Evolutionary conservation across 2,329 filamentous ascomycete genomes (phyloP).

Genomic region (Pseudocercospora cruenta): DNA sequence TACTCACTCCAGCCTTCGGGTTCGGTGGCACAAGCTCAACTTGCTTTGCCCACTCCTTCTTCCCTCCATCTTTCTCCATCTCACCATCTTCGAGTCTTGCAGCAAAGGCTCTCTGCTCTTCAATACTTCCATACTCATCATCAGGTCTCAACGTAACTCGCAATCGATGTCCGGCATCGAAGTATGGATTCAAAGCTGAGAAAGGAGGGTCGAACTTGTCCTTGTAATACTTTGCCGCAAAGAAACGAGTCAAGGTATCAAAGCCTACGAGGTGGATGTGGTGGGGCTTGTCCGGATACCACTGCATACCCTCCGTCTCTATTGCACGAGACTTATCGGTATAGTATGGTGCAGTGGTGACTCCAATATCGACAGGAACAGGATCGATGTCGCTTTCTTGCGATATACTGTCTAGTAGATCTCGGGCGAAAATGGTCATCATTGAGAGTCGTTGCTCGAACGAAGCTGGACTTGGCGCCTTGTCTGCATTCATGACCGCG

Average conservation of each 20-base stretch:
- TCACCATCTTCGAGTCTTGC: constrained; percentile 50
- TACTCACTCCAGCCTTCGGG: constrained; percentile 55
- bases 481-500: constrained; percentile 68
- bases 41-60: constrained; percentile 60
- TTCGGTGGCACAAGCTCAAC: constrained; percentile 63
- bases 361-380: constrained; percentile 63
- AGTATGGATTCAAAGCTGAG: constrained; percentile 64
- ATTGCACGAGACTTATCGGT: constrained; percentile 70
- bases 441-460: constrained; percentile 70
- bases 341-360: constrained; percentile 75
- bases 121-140: constrained; percentile 61
- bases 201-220: constrained; percentile 51
- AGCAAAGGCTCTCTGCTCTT: constrained; percentile 61
- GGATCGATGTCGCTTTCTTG: constrained; percentile 38
- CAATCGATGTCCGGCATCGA: constrained; percentile 61
- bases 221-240: constrained; percentile 76
- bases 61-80: constrained; percentile 59
- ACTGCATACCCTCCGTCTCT: constrained; percentile 42
- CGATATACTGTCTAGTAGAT: constrained; percentile 45
- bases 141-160: constrained; percentile 67
- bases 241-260: constrained; percentile 74
- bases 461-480: constrained; percentile 66
- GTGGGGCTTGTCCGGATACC: constrained; percentile 40
- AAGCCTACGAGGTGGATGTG: constrained; percentile 75
- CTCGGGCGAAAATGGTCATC: constrained; percentile 70